Percentiles rank a stretch among this genome's conserved stretches.
Conservation (phyloP, 306 rosid species). For the Cucurbita argyrosperma region DNA sequence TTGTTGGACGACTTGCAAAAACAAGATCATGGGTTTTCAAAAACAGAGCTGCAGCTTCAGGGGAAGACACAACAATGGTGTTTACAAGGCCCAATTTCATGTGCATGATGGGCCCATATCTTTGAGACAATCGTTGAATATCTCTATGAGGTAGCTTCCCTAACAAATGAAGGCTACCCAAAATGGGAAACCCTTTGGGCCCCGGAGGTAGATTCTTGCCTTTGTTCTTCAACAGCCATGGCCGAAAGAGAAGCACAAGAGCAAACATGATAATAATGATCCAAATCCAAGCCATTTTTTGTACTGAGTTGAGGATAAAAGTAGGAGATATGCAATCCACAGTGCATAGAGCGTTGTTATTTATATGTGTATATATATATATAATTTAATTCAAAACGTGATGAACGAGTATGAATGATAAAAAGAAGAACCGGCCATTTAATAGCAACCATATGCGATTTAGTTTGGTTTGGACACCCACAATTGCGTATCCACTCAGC, state of each 20-base stretch:
- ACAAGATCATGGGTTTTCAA: slow-evolving; percentile 46
- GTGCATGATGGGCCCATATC: slow-evolving; percentile 25
- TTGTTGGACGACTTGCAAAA: slow-evolving; percentile 47
- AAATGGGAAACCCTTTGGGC: background rate
- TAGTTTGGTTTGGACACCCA: too few species aligned
- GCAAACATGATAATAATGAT: background rate
- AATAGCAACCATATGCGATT: too few species aligned
- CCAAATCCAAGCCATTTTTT: background rate
- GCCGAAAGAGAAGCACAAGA: background rate
- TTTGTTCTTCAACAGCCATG: background rate
- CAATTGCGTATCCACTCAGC: too few species aligned
- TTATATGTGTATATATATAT: too few species aligned
- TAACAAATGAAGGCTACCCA: background rate
- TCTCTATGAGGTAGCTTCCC: background rate
- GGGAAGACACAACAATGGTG: slow-evolving; percentile 47
- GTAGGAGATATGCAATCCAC: too few species aligned
- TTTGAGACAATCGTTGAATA: background rate
- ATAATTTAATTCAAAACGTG: too few species aligned
- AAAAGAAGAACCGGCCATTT: too few species aligned
- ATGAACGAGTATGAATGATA: too few species aligned
- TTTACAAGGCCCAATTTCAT: slow-evolving; percentile 38
- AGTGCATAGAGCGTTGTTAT: too few species aligned
- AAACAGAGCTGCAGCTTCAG: slow-evolving; percentile 51
- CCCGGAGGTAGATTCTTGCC: background rate
- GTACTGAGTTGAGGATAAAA: too few species aligned